Base-by-base conservation (phyloP, 2,329 filamentous ascomycete genomes). In the Aurifilum marmelostoma region DNA sequence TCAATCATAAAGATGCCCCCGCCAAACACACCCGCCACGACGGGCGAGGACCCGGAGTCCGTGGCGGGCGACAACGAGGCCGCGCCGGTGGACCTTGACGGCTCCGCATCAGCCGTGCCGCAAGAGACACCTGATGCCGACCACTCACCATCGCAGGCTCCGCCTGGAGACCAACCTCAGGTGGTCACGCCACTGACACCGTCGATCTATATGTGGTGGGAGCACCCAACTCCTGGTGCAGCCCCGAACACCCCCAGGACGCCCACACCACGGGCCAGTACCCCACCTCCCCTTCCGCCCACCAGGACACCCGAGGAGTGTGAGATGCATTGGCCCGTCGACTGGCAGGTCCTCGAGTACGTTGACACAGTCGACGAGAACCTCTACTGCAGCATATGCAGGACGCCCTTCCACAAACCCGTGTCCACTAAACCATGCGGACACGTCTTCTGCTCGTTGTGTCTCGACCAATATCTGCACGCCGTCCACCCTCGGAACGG, bases 391-490 rank as follows among this genome's bases (percentile, higher is more conserved):
- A 77, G 77, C 21, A 78, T 80, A 62, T 91, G 89, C 78, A 87
- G 86, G 73, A 83, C 87, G 14, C 85, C 89, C 3, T 83, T 91
- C 56, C 80, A 90, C 62, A 82, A 85, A 18, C 88, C 89, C 0
- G 81, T 88, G 62, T 88, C 88, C 56, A 90, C 88, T 0, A 73
- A 72, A 16, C 79, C 80, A 9, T 91, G 89, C 77, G 86, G 89
- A 69, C 89, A 91, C 75, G 88, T 87, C 16, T 91, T 91, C 75
- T 91, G 89, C 74, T 83, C 84, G 65, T 80, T 81, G 5, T 91
- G 89, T 74, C 80, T 90, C 34, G 73, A 78, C 59, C 79, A 70
- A 80, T 83, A 37, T 50, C 64, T 43, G 39, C 56, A 29, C 50
- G 58, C 27, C 56, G 32, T 24, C 59, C 34, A 11, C 9, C 78